These are phyloP conservation scores for Saturnispora galanensis DNA, from an alignment of 805 yeast species.

Conservation along the genomic window DNA sequence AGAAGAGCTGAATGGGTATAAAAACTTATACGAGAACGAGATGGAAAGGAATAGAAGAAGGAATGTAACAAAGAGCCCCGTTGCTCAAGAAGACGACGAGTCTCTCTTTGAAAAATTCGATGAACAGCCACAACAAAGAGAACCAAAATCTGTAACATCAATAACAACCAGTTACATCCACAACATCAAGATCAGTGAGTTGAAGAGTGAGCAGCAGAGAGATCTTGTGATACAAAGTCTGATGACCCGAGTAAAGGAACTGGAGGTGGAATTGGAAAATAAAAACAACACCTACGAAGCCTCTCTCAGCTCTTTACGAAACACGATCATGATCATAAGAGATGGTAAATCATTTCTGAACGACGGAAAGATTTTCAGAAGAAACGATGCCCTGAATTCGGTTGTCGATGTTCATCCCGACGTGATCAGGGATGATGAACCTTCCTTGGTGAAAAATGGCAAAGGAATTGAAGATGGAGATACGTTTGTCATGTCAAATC, in stretches of 20 bases:
- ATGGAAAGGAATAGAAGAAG: no score
- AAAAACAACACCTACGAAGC: conserved; percentile 13
- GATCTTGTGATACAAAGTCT: conserved; percentile 1
- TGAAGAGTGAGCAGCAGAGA: conserved; percentile 5
- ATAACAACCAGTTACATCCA: neutral
- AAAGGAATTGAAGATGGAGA: conserved; percentile 8
- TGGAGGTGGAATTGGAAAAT: conserved; percentile 14
- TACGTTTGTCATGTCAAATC: conserved; percentile 11
- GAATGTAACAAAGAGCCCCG: no score
- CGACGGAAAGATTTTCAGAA: neutral
- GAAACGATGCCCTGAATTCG: neutral
- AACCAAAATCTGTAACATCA: neutral
- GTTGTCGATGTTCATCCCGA: no score
- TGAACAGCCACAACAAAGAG: no score
- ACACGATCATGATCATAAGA: conserved; percentile 15
- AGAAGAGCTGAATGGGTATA: conserved; percentile 3
- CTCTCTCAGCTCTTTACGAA: conserved; percentile 14
- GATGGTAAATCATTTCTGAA: conserved; percentile 16
- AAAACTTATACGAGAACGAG: neutral
- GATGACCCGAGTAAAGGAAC: conserved; percentile 9
- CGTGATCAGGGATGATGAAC: no score
- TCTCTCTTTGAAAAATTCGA: no score
- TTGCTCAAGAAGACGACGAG: no score
- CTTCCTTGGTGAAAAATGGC: neutral
- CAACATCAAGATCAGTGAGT: neutral